Evolutionary conservation across 164 flowering plant genomes (phyloP).

Genomic region (Kingdonia uniflora): DNA sequence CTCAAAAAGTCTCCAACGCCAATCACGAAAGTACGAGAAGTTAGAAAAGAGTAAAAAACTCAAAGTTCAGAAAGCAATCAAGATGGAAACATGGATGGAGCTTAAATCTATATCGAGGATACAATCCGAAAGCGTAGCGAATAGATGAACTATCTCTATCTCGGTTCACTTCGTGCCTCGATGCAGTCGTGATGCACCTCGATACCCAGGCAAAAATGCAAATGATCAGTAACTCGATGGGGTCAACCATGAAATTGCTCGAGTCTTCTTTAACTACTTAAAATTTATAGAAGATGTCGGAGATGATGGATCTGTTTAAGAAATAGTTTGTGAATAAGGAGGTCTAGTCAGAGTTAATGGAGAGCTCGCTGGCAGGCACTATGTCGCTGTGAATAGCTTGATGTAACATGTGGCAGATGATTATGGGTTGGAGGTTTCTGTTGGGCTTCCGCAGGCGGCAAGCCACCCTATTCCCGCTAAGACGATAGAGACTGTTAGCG

Average conservation of each 20-base stretch:
- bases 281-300: conserved; percentile 17
- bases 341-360: conserved; percentile 18
- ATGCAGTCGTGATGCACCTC: conserved; percentile 14
- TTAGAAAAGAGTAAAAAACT: conserved; percentile 11
- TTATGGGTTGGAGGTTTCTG: conserved; percentile 18
- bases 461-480: conserved; percentile 8
- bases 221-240: conserved; percentile 12
- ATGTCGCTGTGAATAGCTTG: conserved; percentile 13
- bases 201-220: no score
- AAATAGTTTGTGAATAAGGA: no score
- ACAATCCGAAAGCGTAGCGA: conserved; percentile 14
- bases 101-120: conserved; percentile 15
- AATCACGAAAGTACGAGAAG: conserved; percentile 12
- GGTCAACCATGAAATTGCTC: conserved; percentile 10
- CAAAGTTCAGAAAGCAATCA: conserved; percentile 12
- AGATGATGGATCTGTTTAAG: no score
- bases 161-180: conserved; percentile 15
- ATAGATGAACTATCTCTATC: no score
- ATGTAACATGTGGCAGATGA: no score
- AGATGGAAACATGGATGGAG: conserved; percentile 18
- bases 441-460: conserved; percentile 15
- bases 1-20: conserved; percentile 14
- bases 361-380: conserved; percentile 18
- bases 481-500: conserved; percentile 10
- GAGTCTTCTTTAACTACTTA: conserved; percentile 13